Conservation (phyloP, 106 monocot species). For the Allium sativum region DNA sequence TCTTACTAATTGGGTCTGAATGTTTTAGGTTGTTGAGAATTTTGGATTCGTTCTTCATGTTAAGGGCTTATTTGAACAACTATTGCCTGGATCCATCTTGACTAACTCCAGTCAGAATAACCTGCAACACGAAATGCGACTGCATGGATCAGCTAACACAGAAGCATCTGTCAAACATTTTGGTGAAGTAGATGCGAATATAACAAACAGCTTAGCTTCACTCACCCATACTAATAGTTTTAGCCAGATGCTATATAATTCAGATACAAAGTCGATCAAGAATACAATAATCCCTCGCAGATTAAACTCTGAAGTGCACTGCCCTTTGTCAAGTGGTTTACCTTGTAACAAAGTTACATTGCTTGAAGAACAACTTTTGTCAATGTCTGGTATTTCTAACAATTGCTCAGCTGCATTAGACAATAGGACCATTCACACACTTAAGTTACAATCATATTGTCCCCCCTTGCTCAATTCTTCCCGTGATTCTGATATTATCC, state of each 20-base stretch:
- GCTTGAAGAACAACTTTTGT: conserved; percentile 15
- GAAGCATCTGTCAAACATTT: conserved; percentile 1
- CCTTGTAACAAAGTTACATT: conserved; percentile 8
- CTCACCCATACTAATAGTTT: not conserved
- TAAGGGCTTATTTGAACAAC: conserved; percentile 29
- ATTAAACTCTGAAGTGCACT: conserved; percentile 1
- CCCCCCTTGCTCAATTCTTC: not conserved
- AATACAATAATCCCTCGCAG: not conserved
- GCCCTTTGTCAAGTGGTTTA: conserved; percentile 6
- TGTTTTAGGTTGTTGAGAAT: conserved; percentile 12
- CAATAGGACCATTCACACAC: not conserved
- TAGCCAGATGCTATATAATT: conserved; percentile 3
- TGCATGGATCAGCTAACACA: conserved; percentile 3
- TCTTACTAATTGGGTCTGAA: too few species aligned
- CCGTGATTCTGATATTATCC: conserved; percentile 5
- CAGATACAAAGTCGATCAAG: conserved; percentile 1
- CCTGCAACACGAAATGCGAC: conserved; percentile 7
- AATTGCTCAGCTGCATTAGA: not conserved
- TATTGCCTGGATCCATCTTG: conserved; percentile 15
- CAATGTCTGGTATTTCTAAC: conserved; percentile 12
- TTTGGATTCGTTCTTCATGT: conserved; percentile 33
- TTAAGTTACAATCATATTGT: not conserved
- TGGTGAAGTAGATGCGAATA: conserved; percentile 4
- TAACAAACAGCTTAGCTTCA: not conserved
- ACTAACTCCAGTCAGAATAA: conserved; percentile 17